Evolutionary conservation across 495 filamentous ascomycete genomes (phyloP), one percentile per base, ranked within the genome.

Genomic region (Aspergillus carlsbadensis): DNA sequence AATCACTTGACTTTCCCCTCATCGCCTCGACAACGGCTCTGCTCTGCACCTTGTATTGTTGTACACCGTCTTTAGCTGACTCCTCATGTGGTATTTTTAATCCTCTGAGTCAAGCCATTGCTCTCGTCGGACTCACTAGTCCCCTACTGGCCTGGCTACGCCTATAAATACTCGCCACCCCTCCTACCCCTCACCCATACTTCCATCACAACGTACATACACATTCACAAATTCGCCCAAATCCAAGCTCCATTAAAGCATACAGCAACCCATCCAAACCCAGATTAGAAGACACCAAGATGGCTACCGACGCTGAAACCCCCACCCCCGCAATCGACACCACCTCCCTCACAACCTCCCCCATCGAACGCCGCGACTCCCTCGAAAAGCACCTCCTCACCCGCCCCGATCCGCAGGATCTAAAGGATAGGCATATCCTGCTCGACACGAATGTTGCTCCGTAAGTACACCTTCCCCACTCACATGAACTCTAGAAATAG

Each of bases 341-440:
- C 18, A 69, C 69, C 45, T 64, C 75, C 40, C 63, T 75, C 55
- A 52, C 62, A 15, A 61, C 61, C 37, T 86, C 88, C n/a, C 83
- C 88, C 51, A 75, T 81, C 57, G 85, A 85, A 61, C 87, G 92
- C 62, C 89, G 89, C 71, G 87, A 95, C 75, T 91, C 88, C n/a
- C 84, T 96, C 29, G 90, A 94, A 73, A 90, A 88, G 63, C 89
- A 92, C 64, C 81, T 96, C 54, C 83, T 87, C 65, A 83, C 82
- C 53, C 87, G 91, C 35, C 91, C 91, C 10, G 88, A 92, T 18
- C 78, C 83, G 39, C 77, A 91, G 65, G 91, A 96, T 56, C 84
- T 96, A 48, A 90, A 88, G 71, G 80, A 89, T 56, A 71, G 83
- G 46, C 83, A 91, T 61, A 91, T 91, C 60, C 69, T 91, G 40